Evolutionary conservation across 441 rosid species (phyloP).

Genomic region (Gossypium laxum): DNA sequence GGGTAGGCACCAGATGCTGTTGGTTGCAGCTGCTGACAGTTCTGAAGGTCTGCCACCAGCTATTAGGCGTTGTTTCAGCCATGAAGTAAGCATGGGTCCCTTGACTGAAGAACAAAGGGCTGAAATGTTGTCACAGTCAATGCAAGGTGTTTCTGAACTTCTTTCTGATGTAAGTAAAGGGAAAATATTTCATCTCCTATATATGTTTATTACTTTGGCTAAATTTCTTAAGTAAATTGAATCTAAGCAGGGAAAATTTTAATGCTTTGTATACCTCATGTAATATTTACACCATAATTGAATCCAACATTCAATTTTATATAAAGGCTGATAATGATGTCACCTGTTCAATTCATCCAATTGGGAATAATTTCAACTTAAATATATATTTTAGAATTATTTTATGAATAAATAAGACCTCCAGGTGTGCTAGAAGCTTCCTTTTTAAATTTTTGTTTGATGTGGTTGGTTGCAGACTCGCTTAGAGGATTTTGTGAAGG

Average conservation of each 20-base stretch:
- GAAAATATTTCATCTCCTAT: background rate
- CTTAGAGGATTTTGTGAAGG: constrained; percentile 56
- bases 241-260: background rate
- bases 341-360: background rate
- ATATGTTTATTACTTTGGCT: background rate
- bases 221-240: constrained; percentile 5
- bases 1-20: constrained; percentile 46
- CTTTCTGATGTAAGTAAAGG: constrained; percentile 48
- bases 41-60: constrained; percentile 78
- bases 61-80: constrained; percentile 93
- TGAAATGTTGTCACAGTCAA: constrained; percentile 59
- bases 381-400: background rate
- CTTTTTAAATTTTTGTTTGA: constrained; percentile 2
- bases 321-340: background rate
- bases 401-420: background rate
- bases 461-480: constrained; percentile 42
- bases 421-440: constrained; percentile 8
- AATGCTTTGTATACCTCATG: background rate
- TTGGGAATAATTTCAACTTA: background rate
- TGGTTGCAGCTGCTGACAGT: constrained; percentile 76
- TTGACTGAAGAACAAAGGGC: constrained; percentile 76
- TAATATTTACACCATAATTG: background rate
- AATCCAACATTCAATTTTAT: constrained; percentile 1
- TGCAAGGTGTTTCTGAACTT: constrained; percentile 57
- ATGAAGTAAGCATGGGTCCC: constrained; percentile 77